Percentiles rank a stretch among this genome's conserved stretches.
Conservation (phyloP, 805 yeast species). For the Ogataea haglerorum region DNA sequence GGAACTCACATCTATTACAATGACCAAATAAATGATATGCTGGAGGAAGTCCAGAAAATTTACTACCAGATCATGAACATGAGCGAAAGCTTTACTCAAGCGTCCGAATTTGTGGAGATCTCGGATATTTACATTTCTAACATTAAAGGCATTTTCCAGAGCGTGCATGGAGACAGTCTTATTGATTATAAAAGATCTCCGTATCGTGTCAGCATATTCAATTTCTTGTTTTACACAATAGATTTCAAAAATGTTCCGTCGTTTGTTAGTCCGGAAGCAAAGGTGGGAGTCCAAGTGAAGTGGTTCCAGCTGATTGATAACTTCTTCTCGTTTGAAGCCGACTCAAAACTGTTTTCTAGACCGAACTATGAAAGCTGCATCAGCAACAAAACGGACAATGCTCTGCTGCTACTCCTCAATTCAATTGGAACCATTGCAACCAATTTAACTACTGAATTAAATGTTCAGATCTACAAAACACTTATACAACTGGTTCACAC, state of each 20-base stretch:
- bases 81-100: conserved; percentile 5
- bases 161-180: conserved; percentile 29
- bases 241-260: conserved; percentile 20
- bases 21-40: conserved; percentile 81
- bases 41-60: conserved; percentile 58
- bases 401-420: conserved; percentile 38
- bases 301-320: conserved; percentile 39
- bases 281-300: conserved; percentile 34
- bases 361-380: conserved; percentile 46
- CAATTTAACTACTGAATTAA: conserved; percentile 22
- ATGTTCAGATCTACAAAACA: conserved; percentile 25
- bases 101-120: conserved; percentile 15
- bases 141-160: conserved; percentile 25
- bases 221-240: conserved; percentile 31
- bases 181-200: conserved; percentile 37
- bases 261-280: conserved; percentile 24
- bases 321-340: conserved; percentile 26
- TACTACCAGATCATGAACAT: conserved; percentile 32
- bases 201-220: conserved; percentile 44
- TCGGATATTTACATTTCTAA: conserved; percentile 25
- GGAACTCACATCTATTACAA: conserved; percentile 79
- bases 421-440: conserved; percentile 33
- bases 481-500: conserved; percentile 26
- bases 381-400: conserved; percentile 37
- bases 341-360: conserved; percentile 14